These are phyloP conservation scores for Pleurotus cornucopiae DNA, from an alignment of 768 basidiomycete species.

Conservation along the genomic window DNA sequence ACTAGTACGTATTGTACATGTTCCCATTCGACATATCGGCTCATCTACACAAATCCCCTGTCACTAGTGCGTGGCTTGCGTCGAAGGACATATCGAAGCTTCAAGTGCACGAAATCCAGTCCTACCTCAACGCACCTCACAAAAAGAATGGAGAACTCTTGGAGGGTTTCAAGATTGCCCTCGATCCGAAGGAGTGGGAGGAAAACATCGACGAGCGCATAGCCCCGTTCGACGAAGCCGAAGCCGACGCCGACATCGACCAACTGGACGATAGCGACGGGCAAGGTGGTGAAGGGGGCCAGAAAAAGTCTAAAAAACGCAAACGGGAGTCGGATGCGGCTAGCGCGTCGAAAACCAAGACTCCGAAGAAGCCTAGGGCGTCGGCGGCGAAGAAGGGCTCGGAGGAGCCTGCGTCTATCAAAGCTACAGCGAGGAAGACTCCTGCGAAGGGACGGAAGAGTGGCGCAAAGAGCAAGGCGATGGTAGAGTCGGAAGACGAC, in stretches of 20 bases:
- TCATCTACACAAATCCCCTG: conserved; percentile 3
- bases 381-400: conserved; percentile 13
- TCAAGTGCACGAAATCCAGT: conserved; percentile 74
- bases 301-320: conserved; percentile 39
- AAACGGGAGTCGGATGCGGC: conserved; percentile 14
- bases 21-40: conserved; percentile 3
- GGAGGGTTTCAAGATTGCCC: conserved; percentile 67
- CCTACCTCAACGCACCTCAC: conserved; percentile 72
- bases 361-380: conserved; percentile 45
- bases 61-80: conserved; percentile 75
- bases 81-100: conserved; percentile 80
- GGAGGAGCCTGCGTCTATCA: conserved; percentile 25
- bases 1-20: conserved; percentile 65
- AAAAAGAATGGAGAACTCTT: conserved; percentile 77
- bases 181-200: conserved; percentile 61
- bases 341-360: conserved; percentile 21
- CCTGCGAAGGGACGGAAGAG: conserved; percentile 43
- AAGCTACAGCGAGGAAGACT: conserved; percentile 28
- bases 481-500: conserved; percentile 69
- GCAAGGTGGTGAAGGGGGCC: conserved; percentile 42
- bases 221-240: conserved; percentile 31
- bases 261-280: conserved; percentile 53
- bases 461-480: conserved; percentile 48
- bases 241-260: conserved; percentile 62
- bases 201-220: conserved; percentile 19